Evolutionary conservation across 2,329 filamentous ascomycete genomes (phyloP).

Genomic region (Alternaria sp.): DNA sequence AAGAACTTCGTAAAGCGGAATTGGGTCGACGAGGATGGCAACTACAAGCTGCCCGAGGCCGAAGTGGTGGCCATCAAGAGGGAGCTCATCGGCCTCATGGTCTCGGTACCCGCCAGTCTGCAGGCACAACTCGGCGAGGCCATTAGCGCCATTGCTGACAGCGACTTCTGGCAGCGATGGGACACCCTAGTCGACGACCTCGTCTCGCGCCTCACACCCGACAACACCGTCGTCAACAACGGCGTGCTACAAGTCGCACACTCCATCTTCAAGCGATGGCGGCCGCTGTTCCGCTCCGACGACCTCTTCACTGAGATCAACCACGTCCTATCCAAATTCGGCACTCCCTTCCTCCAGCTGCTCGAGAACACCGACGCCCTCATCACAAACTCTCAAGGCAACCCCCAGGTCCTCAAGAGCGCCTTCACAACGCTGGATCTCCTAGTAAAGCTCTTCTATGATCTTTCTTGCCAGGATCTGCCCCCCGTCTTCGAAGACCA

Average conservation of each 20-base stretch:
- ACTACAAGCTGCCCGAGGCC: slow-evolving; percentile 82
- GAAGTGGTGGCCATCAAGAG: slow-evolving; percentile 92
- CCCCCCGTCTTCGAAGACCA: slow-evolving; percentile 94
- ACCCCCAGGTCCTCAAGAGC: slow-evolving; percentile 75
- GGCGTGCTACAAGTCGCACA: slow-evolving; percentile 97
- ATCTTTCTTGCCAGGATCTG: slow-evolving; percentile 96
- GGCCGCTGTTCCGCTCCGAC: slow-evolving; percentile 91
- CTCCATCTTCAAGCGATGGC: slow-evolving; percentile 96
- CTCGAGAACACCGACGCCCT: slow-evolving; percentile 74
- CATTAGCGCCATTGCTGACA: slow-evolving; percentile 96
- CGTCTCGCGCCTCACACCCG: slow-evolving; percentile 81
- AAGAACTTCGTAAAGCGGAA: slow-evolving; percentile 97
- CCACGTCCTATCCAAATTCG: slow-evolving; percentile 88
- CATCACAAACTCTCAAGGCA: slow-evolving; percentile 75
- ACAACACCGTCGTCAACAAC: slow-evolving; percentile 84
- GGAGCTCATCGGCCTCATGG: slow-evolving; percentile 96
- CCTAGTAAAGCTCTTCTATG: slow-evolving; percentile 90
- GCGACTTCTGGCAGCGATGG: slow-evolving; percentile 96
- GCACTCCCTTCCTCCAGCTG: slow-evolving; percentile 79
- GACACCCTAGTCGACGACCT: slow-evolving; percentile 95
- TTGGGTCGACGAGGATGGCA: slow-evolving; percentile 94
- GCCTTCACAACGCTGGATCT: slow-evolving; percentile 88
- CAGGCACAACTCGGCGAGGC: slow-evolving; percentile 95
- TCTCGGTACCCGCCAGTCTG: slow-evolving; percentile 82
- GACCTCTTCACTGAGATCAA: slow-evolving; percentile 95